Conservation (phyloP, 2,329 filamentous ascomycete genomes). For the Pestalotiopsis sp. region DNA sequence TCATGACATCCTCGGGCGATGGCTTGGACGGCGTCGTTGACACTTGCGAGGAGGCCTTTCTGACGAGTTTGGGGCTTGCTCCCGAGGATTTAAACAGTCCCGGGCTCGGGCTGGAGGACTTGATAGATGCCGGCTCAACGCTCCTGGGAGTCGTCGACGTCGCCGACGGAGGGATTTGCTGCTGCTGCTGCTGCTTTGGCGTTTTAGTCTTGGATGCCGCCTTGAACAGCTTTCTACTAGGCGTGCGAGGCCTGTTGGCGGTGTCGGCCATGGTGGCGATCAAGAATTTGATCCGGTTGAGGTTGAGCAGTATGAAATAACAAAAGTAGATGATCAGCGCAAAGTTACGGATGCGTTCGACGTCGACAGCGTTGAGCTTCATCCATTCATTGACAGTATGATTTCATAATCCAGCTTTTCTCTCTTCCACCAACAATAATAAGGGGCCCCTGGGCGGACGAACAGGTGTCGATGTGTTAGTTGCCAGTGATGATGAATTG, state of each 20-base stretch:
- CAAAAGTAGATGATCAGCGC: constrained; percentile 23
- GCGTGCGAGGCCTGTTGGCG: constrained; percentile 23
- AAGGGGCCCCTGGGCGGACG: not conserved
- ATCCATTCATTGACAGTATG: not conserved
- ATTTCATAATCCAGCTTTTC: not conserved
- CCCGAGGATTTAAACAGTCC: not conserved
- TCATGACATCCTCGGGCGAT: constrained; percentile 14
- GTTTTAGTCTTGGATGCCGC: constrained; percentile 31
- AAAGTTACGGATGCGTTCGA: constrained; percentile 23
- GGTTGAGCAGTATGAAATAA: constrained; percentile 23
- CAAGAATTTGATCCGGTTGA: constrained; percentile 19
- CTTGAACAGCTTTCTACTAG: constrained; percentile 31
- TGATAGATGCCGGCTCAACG: not conserved
- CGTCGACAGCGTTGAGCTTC: not conserved
- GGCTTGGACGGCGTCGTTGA: not conserved
- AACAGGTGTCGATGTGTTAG: not conserved
- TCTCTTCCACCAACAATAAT: not conserved
- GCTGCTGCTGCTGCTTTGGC: constrained; percentile 21
- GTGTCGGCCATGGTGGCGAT: constrained; percentile 26
- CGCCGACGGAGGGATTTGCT: not conserved
- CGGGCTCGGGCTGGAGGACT: not conserved
- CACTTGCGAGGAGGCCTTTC: not conserved
- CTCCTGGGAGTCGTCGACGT: constrained; percentile 2
- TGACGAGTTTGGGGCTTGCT: not conserved
- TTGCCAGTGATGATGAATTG: not conserved